Conservation (phyloP, 306 rosid species). For the Cucumis cinereus region DNA sequence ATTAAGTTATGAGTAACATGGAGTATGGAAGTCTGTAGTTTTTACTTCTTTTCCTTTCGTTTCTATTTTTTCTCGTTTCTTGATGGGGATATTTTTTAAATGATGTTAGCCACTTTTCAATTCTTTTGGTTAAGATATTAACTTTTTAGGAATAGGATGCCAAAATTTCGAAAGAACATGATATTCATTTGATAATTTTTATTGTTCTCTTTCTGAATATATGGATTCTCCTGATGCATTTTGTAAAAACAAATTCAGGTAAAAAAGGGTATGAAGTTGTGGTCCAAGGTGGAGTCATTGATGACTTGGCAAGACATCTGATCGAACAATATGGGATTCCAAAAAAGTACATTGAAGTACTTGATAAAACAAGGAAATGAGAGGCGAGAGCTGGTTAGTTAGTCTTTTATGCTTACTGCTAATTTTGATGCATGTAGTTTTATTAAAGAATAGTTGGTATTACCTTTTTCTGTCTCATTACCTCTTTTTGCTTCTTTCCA, state of each 20-base stretch:
- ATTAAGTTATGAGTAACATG: background rate
- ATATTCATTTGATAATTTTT: background rate
- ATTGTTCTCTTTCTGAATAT: background rate
- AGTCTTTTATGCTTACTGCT: background rate
- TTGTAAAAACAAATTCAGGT: slow-evolving; percentile 30
- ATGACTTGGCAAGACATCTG: slow-evolving; percentile 70
- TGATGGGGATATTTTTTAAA: background rate
- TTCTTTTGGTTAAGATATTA: background rate
- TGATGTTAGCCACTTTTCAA: background rate
- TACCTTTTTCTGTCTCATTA: background rate
- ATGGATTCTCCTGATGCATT: background rate
- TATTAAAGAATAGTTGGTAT: background rate
- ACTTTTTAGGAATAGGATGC: background rate
- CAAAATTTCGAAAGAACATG: background rate
- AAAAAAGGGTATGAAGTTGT: slow-evolving; percentile 80
- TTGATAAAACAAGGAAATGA: slow-evolving; percentile 66
- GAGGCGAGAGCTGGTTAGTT: background rate
- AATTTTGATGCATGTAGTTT: background rate
- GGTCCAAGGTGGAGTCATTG: slow-evolving; percentile 93
- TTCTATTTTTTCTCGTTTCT: background rate
- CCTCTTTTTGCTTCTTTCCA: background rate
- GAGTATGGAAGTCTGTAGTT: background rate
- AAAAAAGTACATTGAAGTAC: slow-evolving; percentile 82
- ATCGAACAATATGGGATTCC: slow-evolving; percentile 84
- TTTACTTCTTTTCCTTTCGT: background rate